These are phyloP conservation scores for Dichomitus squalens DNA, from an alignment of 1,284 basidiomycete genomes.

Conservation along the genomic window DNA sequence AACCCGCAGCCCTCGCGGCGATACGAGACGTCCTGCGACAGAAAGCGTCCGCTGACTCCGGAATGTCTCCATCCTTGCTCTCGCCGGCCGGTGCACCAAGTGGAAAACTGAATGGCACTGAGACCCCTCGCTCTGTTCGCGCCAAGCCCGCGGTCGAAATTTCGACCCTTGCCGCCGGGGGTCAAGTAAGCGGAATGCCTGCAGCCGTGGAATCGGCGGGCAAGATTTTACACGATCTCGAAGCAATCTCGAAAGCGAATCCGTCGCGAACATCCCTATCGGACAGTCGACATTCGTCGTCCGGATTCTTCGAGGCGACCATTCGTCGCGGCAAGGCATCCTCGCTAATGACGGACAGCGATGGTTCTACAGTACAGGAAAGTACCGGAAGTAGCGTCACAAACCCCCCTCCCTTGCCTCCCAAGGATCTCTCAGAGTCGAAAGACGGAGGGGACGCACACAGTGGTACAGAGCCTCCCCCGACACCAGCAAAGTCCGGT, in stretches of 20 bases:
- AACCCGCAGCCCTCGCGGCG: slow-evolving; percentile 56
- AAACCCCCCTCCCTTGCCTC: slow-evolving; percentile 30
- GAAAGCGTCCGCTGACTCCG: slow-evolving; percentile 39
- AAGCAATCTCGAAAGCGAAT: slow-evolving; percentile 32
- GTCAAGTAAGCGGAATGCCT: slow-evolving; percentile 44
- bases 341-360: slow-evolving; percentile 45
- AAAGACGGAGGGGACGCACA: slow-evolving; percentile 2
- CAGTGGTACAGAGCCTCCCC: slow-evolving; percentile 6
- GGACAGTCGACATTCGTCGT: slow-evolving; percentile 24
- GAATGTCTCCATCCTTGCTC: slow-evolving; percentile 14
- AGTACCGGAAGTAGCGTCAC: slow-evolving; percentile 8
- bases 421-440: slow-evolving; percentile 27
- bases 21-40: slow-evolving; percentile 64
- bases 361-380: slow-evolving; percentile 36
- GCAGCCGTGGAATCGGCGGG: slow-evolving; percentile 44
- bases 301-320: slow-evolving; percentile 40
- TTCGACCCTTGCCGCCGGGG: slow-evolving; percentile 51
- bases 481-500: slow-evolving; percentile 27
- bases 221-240: slow-evolving; percentile 53
- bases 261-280: slow-evolving; percentile 26
- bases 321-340: slow-evolving; percentile 41
- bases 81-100: neutral
- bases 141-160: slow-evolving; percentile 63
- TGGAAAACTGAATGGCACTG: slow-evolving; percentile 9
- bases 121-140: slow-evolving; percentile 49